These are phyloP conservation scores for Puccinia polysora DNA, from an alignment of 1,284 basidiomycete species.

Conservation along the genomic window DNA sequence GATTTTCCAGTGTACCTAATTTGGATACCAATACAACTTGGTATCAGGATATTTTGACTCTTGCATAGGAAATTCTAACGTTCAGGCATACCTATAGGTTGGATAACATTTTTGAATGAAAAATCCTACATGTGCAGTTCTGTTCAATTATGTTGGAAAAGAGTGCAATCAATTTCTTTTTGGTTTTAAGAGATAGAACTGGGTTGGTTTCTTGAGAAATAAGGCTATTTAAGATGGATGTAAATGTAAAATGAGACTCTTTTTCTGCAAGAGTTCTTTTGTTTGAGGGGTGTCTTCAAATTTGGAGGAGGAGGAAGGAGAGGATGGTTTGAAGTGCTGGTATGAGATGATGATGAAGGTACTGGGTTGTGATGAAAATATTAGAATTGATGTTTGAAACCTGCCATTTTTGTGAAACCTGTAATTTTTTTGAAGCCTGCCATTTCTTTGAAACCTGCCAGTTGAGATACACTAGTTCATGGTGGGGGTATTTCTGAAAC, in stretches of 20 bases:
- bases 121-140: background rate
- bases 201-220: too few relatives aligned
- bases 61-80: background rate
- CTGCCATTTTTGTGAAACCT: too few relatives aligned
- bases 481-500: too few relatives aligned
- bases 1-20: slow-evolving; percentile 1
- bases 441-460: too few relatives aligned
- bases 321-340: too few relatives aligned
- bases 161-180: slow-evolving; percentile 9
- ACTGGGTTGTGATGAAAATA: too few relatives aligned
- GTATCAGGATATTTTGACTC: background rate
- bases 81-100: background rate
- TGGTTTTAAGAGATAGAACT: too few relatives aligned
- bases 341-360: too few relatives aligned
- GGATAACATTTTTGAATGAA: background rate
- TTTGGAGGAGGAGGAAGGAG: too few relatives aligned
- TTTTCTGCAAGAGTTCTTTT: background rate
- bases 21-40: background rate
- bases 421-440: too few relatives aligned
- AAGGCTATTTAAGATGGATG: background rate
- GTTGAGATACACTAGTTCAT: too few relatives aligned
- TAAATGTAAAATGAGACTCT: slow-evolving; percentile 18
- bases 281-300: background rate
- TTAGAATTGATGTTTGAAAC: too few relatives aligned
- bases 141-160: background rate